A percentile compares a stretch with the other conserved stretches of the same genome.
These are phyloP conservation scores for Suillus subluteus DNA, from an alignment of 768 basidiomycete genomes.

Conservation along the genomic window DNA sequence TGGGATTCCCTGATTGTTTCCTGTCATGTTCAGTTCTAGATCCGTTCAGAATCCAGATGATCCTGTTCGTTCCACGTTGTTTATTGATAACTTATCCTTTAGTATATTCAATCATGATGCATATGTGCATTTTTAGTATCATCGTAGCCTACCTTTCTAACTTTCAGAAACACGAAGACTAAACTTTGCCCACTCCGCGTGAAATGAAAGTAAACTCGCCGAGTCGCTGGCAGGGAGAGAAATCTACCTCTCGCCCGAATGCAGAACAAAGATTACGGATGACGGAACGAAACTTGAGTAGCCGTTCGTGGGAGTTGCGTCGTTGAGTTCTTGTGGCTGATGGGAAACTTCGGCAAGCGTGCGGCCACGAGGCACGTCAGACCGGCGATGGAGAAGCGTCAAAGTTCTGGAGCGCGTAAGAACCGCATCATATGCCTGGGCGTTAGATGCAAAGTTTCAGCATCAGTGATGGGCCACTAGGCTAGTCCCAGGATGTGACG, in stretches of 20 bases:
- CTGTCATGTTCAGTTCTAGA: neutral
- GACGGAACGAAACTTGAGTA: neutral
- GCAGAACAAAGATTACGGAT: neutral
- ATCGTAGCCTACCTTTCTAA: neutral
- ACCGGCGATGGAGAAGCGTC: neutral
- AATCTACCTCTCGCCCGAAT: too few species aligned
- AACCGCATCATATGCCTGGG: neutral
- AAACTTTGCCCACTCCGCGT: neutral
- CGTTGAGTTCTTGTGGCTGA: neutral
- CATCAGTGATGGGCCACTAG: too few species aligned
- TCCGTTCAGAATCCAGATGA: neutral
- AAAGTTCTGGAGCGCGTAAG: neutral
- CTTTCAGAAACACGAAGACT: neutral
- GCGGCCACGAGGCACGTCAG: neutral
- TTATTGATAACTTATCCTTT: neutral
- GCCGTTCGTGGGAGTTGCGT: neutral
- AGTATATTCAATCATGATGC: too few species aligned
- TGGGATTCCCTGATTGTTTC: neutral
- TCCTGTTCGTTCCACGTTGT: neutral
- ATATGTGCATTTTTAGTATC: neutral
- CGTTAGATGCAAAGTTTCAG: constrained; percentile 1
- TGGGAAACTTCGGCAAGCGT: neutral
- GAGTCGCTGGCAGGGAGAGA: neutral
- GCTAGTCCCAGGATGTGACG: too few species aligned
- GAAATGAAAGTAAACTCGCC: neutral